Percentiles rank a stretch among this genome's conserved stretches.
phyloP scores from a whole-genome alignment of 179 eudicot genomes.

The Silene vulgaris region DNA sequence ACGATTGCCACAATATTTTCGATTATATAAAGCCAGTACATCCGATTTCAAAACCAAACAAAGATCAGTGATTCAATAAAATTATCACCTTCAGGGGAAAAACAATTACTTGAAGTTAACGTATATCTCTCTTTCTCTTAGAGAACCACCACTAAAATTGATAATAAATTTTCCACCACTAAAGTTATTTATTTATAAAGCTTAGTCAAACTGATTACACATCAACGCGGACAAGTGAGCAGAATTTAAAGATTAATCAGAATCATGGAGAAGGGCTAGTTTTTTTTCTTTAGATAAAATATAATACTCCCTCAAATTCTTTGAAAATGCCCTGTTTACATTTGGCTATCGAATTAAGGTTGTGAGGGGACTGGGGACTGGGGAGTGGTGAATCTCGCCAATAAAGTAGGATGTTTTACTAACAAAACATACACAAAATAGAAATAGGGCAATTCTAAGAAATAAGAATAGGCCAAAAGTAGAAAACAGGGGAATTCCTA shows the following conservation, averaged over 20 bases:
- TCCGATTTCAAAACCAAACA: background rate
- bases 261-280: conserved; percentile 1
- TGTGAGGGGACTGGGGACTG: no score
- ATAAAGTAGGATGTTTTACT: no score
- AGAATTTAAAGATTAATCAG: background rate
- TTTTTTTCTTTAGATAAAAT: background rate
- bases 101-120: background rate
- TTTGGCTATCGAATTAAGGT: no score
- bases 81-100: background rate
- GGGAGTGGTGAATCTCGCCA: no score
- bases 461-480: no score
- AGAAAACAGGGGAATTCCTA: no score
- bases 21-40: background rate
- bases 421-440: no score
- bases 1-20: background rate
- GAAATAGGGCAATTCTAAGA: no score
- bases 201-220: background rate
- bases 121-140: background rate
- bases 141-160: background rate
- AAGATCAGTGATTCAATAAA: background rate
- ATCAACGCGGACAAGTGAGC: background rate
- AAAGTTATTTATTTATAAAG: background rate
- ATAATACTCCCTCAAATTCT: background rate
- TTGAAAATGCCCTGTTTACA: no score
- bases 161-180: background rate